These are phyloP conservation scores for Diaporthe citri DNA, from an alignment of 2,329 filamentous ascomycete species.

Conservation along the genomic window DNA sequence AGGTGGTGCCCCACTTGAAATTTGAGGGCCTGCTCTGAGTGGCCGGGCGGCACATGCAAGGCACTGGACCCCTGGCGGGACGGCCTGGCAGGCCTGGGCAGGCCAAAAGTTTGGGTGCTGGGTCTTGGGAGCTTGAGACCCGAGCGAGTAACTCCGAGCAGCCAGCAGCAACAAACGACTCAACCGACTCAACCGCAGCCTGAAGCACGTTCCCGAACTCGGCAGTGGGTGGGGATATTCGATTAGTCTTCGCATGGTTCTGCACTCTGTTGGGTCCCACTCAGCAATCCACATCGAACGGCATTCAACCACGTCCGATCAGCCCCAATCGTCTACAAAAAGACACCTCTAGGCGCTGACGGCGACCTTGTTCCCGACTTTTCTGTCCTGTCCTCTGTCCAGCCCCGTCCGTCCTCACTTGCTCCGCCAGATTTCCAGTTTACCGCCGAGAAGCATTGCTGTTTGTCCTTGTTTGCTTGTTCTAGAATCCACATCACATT, in stretches of 20 bases:
- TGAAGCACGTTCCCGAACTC: conserved; percentile 34
- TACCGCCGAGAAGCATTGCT: conserved; percentile 10
- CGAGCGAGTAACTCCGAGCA: not conserved
- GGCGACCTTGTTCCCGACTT: not conserved
- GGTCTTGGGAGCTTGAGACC: not conserved
- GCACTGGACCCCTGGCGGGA: conserved; percentile 15
- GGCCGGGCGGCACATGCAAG: conserved; percentile 25
- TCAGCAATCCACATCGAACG: conserved; percentile 25
- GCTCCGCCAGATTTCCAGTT: conserved; percentile 8
- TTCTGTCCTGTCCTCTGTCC: conserved; percentile 7
- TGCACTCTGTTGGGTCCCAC: conserved; percentile 28
- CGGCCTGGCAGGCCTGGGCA: not conserved
- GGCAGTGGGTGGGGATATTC: conserved; percentile 31
- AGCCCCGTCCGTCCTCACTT: not conserved
- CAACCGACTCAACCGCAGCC: not conserved
- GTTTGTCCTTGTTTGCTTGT: not conserved
- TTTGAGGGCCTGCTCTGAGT: not conserved
- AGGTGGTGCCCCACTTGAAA: conserved; percentile 8
- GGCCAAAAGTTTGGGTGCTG: conserved; percentile 1
- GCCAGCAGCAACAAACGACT: conserved; percentile 6
- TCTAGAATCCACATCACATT: conserved; percentile 29
- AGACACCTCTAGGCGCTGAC: conserved; percentile 20
- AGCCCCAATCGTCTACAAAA: conserved; percentile 20
- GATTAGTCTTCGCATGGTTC: conserved; percentile 22
- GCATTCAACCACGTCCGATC: conserved; percentile 13